Conservation (phyloP, 2,329 filamentous ascomycete genomes). For the Alternaria viburni region DNA sequence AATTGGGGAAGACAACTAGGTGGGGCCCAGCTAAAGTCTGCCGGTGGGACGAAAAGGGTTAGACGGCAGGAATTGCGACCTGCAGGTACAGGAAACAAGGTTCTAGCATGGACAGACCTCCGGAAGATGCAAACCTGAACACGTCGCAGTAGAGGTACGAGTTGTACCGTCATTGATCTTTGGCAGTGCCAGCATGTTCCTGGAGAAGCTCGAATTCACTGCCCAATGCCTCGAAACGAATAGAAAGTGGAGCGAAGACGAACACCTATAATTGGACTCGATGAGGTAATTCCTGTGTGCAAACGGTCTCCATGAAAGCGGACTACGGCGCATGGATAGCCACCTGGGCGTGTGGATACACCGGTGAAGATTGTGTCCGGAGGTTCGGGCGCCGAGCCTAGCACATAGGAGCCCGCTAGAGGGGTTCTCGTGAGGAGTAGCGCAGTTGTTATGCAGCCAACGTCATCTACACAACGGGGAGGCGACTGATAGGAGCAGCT, state of each 20-base stretch:
- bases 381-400: not conserved
- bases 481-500: not conserved
- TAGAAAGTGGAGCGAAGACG: conserved; percentile 4
- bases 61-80: not conserved
- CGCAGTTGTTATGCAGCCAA: conserved; percentile 4
- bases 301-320: not conserved
- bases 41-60: not conserved
- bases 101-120: not conserved
- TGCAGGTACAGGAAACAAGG: conserved; percentile 16
- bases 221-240: not conserved
- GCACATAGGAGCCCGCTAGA: not conserved
- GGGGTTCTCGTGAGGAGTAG: conserved; percentile 1
- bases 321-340: conserved; percentile 14
- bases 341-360: conserved; percentile 4
- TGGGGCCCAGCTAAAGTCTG: not conserved
- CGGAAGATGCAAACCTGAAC: not conserved
- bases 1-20: not conserved
- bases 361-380: conserved; percentile 13
- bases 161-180: not conserved
- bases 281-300: conserved; percentile 1
- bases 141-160: not conserved
- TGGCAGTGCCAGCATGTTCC: not conserved
- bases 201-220: not conserved
- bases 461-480: conserved; percentile 3
- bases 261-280: not conserved